Base-by-base conservation (phyloP, 306 rosid species). In the Echinosophora koreensis region DNA sequence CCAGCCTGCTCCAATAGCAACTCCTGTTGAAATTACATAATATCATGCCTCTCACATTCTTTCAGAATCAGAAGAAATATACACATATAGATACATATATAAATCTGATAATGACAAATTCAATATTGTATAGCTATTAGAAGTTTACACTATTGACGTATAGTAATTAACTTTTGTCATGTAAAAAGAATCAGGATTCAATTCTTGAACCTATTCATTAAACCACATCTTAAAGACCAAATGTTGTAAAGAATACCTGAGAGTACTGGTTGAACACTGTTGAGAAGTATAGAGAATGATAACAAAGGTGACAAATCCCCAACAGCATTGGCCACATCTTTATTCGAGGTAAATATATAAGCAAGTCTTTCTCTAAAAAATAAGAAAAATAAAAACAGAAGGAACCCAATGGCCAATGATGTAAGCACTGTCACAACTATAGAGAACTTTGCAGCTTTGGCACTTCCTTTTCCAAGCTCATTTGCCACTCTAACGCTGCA, bases 181-280 rank as follows among this genome's bases (percentile, higher is more conserved):
- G 5, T 14, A 2, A 42, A 30, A 73, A 22, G 39, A 72, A 27
- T 49, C 13, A 27, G 4, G 30, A 57, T 57, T 72, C 30, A 56
- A 56, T 18, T 56, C 55, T 38, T 38, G 4, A 56, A 18, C 60
- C 22, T 2, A 41, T 27, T 39, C n/a, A 57, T 57, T 4, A 22
- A 57, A 57, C 3, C 1, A 30, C n/a, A 6, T 6, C n/a, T 35
- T 14, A 70, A 9, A 2, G 69, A 49, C 44, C 0, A 80, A 72
- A 57, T 60, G 55, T n/a, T 52, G 65, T 11, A 64, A 15, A 52
- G 5, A 42, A 13, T 74, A 71, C 92, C 90, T 74, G 90, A 80
- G 14, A 86, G 87, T 8, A 89, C 89, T 0, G 92, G 92, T 51
- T 89, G 89, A 64, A 89, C 67, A 77, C 92, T 86, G 60, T 89